These are phyloP conservation scores for Phaseolus coccineus DNA, from an alignment of 331 rosid genomes.

Conservation along the genomic window DNA sequence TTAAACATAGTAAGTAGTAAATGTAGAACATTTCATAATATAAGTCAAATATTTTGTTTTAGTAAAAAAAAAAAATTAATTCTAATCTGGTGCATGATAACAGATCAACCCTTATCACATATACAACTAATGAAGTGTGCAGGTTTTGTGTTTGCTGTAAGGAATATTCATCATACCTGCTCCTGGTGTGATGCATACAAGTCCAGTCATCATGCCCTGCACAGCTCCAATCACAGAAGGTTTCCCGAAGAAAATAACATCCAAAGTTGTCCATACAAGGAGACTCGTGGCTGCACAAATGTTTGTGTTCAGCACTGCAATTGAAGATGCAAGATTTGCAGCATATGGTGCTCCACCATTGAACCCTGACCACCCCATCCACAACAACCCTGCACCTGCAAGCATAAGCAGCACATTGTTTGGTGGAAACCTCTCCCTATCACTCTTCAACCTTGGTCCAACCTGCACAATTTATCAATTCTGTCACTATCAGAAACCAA, in stretches of 20 bases:
- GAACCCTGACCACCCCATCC: conserved; percentile 98
- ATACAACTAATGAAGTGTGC: too few relatives aligned
- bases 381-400: conserved; percentile 80
- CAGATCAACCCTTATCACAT: too few relatives aligned
- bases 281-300: conserved; percentile 84
- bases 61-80: too few relatives aligned
- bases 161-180: conserved; percentile 59
- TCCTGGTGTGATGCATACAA: conserved; percentile 92
- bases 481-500: conserved; percentile 12
- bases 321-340: conserved; percentile 66
- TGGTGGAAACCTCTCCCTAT: conserved; percentile 90
- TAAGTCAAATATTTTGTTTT: too few relatives aligned
- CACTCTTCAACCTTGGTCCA: conserved; percentile 85
- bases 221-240: conserved; percentile 96
- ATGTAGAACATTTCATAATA: too few relatives aligned
- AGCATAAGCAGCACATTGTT: conserved; percentile 86
- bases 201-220: conserved; percentile 99
- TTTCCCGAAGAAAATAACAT: conserved; percentile 78
- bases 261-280: conserved; percentile 79
- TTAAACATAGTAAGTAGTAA: too few relatives aligned
- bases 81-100: too few relatives aligned
- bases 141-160: not conserved
- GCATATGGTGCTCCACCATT: conserved; percentile 91
- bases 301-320: conserved; percentile 85
- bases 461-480: conserved; percentile 56